phyloP scores from a whole-genome alignment of 345 rosid species.

The Rhodamnia argentea region DNA sequence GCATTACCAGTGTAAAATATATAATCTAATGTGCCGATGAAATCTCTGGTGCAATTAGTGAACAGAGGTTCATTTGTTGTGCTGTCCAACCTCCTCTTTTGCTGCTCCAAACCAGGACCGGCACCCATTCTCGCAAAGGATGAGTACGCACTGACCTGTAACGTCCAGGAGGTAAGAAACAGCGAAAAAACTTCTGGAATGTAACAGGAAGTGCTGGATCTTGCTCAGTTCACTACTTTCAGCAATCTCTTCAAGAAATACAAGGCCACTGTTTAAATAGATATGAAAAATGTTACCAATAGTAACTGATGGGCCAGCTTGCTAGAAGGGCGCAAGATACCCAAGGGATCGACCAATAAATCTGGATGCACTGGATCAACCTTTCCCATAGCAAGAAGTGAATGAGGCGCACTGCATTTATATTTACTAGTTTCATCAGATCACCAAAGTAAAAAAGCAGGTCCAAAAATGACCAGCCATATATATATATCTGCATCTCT shows the following conservation, averaged over 20 bases:
- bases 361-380: conserved; percentile 79
- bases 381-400: conserved; percentile 96
- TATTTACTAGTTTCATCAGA: background rate
- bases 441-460: background rate
- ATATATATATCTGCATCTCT: background rate
- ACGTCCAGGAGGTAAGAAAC: conserved; percentile 3
- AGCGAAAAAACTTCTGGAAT: background rate
- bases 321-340: conserved; percentile 71
- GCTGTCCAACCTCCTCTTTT: conserved; percentile 82
- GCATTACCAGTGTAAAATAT: conserved; percentile 85
- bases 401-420: conserved; percentile 76
- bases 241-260: background rate
- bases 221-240: background rate
- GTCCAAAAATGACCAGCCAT: background rate
- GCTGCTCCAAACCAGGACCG: conserved; percentile 54
- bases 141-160: conserved; percentile 99
- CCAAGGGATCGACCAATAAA: conserved; percentile 71
- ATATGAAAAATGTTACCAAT: conserved; percentile 37
- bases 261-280: background rate
- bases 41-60: conserved; percentile 93
- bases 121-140: conserved; percentile 67
- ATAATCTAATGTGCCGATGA: conserved; percentile 85
- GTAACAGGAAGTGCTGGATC: background rate
- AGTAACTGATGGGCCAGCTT: conserved; percentile 91
- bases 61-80: conserved; percentile 86